Evolutionary conservation across 768 basidiomycete species (phyloP).

Genomic region (Amanita exitialis): DNA sequence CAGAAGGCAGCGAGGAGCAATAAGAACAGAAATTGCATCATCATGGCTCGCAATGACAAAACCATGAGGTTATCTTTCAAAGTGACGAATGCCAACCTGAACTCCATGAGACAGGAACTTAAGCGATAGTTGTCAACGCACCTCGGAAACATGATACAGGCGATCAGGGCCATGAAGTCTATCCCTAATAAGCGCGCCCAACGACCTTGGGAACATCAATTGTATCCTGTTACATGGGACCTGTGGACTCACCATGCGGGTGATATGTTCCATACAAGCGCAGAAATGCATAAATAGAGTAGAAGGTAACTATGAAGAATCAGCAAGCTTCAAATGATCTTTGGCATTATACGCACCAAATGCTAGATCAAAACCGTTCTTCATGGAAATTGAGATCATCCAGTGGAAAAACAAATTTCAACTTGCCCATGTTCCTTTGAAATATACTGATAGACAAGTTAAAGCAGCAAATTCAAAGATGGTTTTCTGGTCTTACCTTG

Average conservation of each 20-base stretch:
- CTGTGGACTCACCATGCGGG: slow-evolving; percentile 32
- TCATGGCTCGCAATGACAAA: slow-evolving; percentile 82
- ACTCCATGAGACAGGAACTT: slow-evolving; percentile 2
- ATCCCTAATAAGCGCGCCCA: slow-evolving; percentile 68
- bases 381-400: slow-evolving; percentile 3
- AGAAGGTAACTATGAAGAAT: slow-evolving; percentile 55
- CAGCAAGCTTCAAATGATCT: background rate
- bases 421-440: slow-evolving; percentile 76
- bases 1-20: slow-evolving; percentile 86
- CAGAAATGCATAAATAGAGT: slow-evolving; percentile 63
- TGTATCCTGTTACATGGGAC: background rate
- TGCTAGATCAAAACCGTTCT: slow-evolving; percentile 92
- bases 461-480: background rate
- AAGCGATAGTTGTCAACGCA: slow-evolving; percentile 13
- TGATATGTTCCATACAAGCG: slow-evolving; percentile 72
- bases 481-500: slow-evolving; percentile 39
- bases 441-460: slow-evolving; percentile 44
- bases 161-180: slow-evolving; percentile 82
- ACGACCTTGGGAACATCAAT: slow-evolving; percentile 24
- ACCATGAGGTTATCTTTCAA: slow-evolving; percentile 76
- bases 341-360: slow-evolving; percentile 48
- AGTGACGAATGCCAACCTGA: slow-evolving; percentile 83
- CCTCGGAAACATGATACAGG: slow-evolving; percentile 87
- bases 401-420: background rate
- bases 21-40: slow-evolving; percentile 76